Evolutionary conservation across 768 basidiomycete genomes (phyloP), one percentile per base, ranked within the genome.

Genomic region (Hygrocybe coccinea): DNA sequence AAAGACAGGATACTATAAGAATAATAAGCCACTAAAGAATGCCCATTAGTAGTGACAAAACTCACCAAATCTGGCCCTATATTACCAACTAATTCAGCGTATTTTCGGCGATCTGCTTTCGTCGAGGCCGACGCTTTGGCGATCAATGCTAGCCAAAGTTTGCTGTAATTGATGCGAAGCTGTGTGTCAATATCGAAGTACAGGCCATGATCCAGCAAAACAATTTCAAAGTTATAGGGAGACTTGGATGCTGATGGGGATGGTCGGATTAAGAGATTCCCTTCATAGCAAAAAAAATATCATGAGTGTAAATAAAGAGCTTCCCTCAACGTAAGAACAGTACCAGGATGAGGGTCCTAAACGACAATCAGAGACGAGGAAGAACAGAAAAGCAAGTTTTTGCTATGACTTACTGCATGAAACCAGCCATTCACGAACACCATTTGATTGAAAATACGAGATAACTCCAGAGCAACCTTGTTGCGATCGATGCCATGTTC

Each of bases 171-270:
- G 50, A 90, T 78, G 21, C 95, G 84, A 4, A 98, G 74, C 39
- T 85, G 77, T 17, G 82, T 73, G 54, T 91, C 86, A 3, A 99
- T 76, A 65, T 97, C 94, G 61, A 97, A 97, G 69, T 97, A 95
- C 15, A 93, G 74, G 3, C 91, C 95, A 61, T 97, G 95, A 65
- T 99, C 97, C 57, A 99, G 76, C 1, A 98, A 78, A 22, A 91
- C 94, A 50, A 97, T 89, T 66, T 99, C 97, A 62, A 98, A 98
- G 67, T 97, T 97, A 72, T 90, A 90, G 0, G 91, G 90, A 8
- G 91, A 92, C 55, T 74, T 79, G 1, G 91, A 88, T 2, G 58
- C 60, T 14, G 65, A 60, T 6, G 80, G 78, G 5, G 87, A 81
- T 1, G 88, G 84, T 54, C 97, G 84, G 45, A 99, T 97, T 25